Base-by-base conservation (phyloP, 352 stramenopile species). In the Globisporangium spiculum region DNA sequence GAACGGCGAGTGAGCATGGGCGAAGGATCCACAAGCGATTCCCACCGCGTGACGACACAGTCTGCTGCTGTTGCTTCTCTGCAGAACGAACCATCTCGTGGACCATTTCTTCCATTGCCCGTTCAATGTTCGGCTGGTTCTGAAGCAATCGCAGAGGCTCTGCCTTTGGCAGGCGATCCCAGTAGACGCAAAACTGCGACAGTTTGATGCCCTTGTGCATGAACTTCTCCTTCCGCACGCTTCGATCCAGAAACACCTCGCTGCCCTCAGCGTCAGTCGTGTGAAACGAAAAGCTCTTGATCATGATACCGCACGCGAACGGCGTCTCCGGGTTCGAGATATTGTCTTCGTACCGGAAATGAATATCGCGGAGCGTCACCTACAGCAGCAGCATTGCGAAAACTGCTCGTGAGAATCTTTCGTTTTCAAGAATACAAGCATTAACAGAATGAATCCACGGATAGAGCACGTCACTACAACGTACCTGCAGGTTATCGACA, bases 331-430 rank as follows among this genome's bases (percentile, higher is more conserved):
- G 79, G 48, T 92, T 91, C 32, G 87, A 90, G 44, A 83, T 61
- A 1, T 63, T 76, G 69, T 96, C 88, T 65, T 96, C 86, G 54
- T 94, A 96, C 4, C 88, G 74, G 20, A 96, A 67, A 62, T 96
- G 88, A 41, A 96, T 69, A 63, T 91, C 74, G 3, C 71, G 66
- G 48, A 96, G 73, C 46, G 84, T 94, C 60, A 96, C 83, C 60
- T 69, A 34, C 36, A 41, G 8, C 26, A 46, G 18, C 14, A 46
- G 18, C 14, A 22, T 7, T 36, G n/a, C 20, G 3, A 60, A 44
- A 24, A 52, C 18, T 10, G 24, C 14, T 24, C 10, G 26, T 62
- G 5, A 68, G 41, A 18, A 38, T 6, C 16, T 18, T 22, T 46
- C 12, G 38, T 27, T 30, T 6, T 56, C 36, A 36, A 56, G 3